phyloP scores from a whole-genome alignment of 768 basidiomycete genomes.

The Auricularia sp. region DNA sequence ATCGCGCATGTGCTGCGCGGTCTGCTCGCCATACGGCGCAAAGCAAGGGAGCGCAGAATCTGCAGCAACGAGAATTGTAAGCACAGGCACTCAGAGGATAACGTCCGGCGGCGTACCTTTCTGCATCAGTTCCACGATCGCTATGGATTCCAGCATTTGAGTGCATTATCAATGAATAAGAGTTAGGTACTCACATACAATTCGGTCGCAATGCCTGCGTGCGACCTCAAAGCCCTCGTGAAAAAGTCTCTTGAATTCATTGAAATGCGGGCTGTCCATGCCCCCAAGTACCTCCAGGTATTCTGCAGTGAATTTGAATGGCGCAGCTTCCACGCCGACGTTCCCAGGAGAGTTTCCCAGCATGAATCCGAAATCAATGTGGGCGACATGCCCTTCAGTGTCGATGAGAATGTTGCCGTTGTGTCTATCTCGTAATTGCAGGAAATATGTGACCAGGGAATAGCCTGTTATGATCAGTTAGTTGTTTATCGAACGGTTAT shows the following conservation, averaged over 20 bases:
- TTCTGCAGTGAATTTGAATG: conserved; percentile 91
- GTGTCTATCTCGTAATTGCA: conserved; percentile 97
- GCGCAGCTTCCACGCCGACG: conserved; percentile 98
- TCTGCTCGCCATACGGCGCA: conserved; percentile 80
- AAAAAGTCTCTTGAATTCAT: conserved; percentile 81
- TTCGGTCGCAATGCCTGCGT: conserved; percentile 91
- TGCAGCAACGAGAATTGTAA: conserved; percentile 19
- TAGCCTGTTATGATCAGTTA: conserved; percentile 35
- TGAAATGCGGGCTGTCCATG: conserved; percentile 58
- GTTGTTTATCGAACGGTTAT: too few species aligned
- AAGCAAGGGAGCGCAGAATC: conserved; percentile 92
- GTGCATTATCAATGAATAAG: background rate
- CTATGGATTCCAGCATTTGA: conserved; percentile 19
- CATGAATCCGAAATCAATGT: conserved; percentile 99
- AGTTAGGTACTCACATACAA: conserved; percentile 55
- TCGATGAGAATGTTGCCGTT: conserved; percentile 98
- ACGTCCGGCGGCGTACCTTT: conserved; percentile 47
- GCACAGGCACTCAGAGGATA: background rate
- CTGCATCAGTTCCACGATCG: conserved; percentile 95
- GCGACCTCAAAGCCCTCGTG: conserved; percentile 89
- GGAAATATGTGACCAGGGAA: conserved; percentile 88
- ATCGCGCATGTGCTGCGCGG: conserved; percentile 77
- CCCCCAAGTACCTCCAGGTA: conserved; percentile 96
- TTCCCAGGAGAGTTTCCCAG: conserved; percentile 94
- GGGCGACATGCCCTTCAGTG: conserved; percentile 74